Evolutionary conservation across 495 filamentous ascomycete species (phyloP), one percentile per base, ranked within the genome.

Genomic region (Corynascus novoguineensis): DNA sequence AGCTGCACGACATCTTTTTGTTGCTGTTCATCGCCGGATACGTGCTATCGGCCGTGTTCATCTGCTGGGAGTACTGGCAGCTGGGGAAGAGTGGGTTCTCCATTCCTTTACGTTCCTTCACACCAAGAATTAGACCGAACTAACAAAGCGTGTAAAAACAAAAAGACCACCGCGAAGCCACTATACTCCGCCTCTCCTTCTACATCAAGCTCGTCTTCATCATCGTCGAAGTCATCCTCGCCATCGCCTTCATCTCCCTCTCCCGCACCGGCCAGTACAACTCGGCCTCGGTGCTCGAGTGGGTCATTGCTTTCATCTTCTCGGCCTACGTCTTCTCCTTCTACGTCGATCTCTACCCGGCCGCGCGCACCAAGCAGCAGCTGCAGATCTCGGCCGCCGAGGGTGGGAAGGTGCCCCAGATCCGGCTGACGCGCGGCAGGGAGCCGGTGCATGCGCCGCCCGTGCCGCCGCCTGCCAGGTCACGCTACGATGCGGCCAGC

Each of bases 281-380:
- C 67, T 57, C 72, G 1, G 83, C 76, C 15, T 85, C 85, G 0
- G 73, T 86, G 15, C 66, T 89, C 29, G 77, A 78, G 66, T 97
- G 92, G 92, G 59, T 85, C 50, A 86, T 98, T 58, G 85, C 91
- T 22, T 85, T 97, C 62, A 76, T 97, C 59, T 98, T 96, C 74
- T 91, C 86, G 10, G 87, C 89, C 64, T 97, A 95, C 69, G 76
- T 96, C 40, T 80, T 95, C 46, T 90, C 88, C 37, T 97, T 96
- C 74, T 82, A 87, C 52, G 74, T 97, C 64, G 93, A 98, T 68
- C 77, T 98, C 35, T 74, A 90, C 50, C 93, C 93, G 0, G 89
- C 90, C 19, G 78, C 87, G 2, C 76, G 80, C 14, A 89, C 82
- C 4, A 86, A 84, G 46, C 35, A 17, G 37, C 37, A 84, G 45